These are phyloP conservation scores for Leptodermis oblonga DNA, from an alignment of 257 asterid species.

Conservation along the genomic window DNA sequence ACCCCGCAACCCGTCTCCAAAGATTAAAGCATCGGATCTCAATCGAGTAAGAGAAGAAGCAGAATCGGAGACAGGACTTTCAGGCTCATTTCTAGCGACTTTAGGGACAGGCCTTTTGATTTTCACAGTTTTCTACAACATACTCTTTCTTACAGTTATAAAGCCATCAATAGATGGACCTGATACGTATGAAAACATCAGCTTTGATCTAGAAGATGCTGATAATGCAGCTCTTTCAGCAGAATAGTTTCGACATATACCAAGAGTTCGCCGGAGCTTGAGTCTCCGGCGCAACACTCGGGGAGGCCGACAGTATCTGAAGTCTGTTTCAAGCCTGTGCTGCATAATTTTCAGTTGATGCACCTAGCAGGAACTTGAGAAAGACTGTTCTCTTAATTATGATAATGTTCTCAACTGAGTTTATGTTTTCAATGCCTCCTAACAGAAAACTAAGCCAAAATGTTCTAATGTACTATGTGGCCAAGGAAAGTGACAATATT, in stretches of 20 bases:
- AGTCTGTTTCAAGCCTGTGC: not conserved
- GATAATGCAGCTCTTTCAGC: constrained; percentile 7
- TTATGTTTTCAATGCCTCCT: not conserved
- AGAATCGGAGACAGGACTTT: constrained; percentile 28
- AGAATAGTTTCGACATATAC: not conserved
- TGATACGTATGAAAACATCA: constrained; percentile 20
- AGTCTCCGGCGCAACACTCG: not conserved
- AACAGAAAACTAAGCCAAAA: not conserved
- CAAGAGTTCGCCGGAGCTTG: not conserved
- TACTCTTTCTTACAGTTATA: constrained; percentile 53
- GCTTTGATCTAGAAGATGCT: constrained; percentile 10
- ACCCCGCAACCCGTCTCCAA: constrained; percentile 31
- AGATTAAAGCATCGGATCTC: constrained; percentile 43
- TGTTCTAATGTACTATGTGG: not conserved
- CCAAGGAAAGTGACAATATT: not conserved
- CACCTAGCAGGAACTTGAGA: not conserved
- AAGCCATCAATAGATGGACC: constrained; percentile 68
- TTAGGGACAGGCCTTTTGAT: constrained; percentile 38
- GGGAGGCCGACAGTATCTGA: not conserved
- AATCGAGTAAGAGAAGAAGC: constrained; percentile 18
- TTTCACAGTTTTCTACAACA: constrained; percentile 58
- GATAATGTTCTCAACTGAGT: not conserved
- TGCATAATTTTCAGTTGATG: not conserved
- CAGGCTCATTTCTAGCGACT: constrained; percentile 41
- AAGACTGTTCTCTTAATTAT: not conserved